A percentile compares a stretch with the other conserved stretches of the same genome.
Conservation (phyloP, 345 rosid species). For the Syzygium grande region DNA sequence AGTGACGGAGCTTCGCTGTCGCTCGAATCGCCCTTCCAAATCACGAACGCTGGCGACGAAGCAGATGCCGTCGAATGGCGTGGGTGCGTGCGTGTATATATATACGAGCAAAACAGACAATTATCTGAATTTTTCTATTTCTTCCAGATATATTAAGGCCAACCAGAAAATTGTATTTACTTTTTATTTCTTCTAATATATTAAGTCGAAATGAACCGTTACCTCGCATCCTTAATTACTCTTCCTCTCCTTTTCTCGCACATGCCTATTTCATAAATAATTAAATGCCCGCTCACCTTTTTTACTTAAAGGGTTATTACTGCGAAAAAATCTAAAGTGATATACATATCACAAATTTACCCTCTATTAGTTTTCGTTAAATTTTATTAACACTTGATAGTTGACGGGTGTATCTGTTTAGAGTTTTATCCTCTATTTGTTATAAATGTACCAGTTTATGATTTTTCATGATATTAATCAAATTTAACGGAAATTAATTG, state of each 20-base stretch:
- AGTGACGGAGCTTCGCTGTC: neutral
- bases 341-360: no score
- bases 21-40: neutral
- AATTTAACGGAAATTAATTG: no score
- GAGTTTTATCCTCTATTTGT: no score
- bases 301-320: neutral
- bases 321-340: no score
- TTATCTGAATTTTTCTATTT: neutral
- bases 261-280: neutral
- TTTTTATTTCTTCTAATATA: neutral
- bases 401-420: no score
- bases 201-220: neutral
- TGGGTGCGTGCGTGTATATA: neutral
- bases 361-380: no score
- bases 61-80: neutral
- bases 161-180: neutral
- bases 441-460: no score
- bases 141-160: neutral
- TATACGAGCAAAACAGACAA: neutral
- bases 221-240: neutral
- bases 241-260: neutral
- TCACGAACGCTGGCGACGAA: neutral
- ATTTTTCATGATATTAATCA: no score
- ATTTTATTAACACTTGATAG: no score
- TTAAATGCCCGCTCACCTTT: neutral